phyloP scores from a whole-genome alignment of 306 rosid genomes.

The Mimosa bimucronata region DNA sequence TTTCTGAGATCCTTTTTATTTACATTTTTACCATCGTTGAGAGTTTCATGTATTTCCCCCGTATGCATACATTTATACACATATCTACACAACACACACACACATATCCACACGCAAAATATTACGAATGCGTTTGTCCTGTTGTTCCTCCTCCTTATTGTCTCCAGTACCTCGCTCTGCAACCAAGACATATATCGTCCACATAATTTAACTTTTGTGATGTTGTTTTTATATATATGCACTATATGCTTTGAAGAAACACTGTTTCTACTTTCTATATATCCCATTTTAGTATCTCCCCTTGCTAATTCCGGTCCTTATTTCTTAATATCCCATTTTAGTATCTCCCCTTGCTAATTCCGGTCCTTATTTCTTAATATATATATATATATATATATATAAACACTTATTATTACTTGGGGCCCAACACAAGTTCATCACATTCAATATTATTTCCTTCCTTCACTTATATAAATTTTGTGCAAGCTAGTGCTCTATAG shows the following conservation, averaged over 20 bases:
- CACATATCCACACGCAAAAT: not conserved
- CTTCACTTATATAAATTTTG: not conserved
- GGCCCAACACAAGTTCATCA: not conserved
- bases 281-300: slow-evolving; percentile 30
- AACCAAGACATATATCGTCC: slow-evolving; percentile 13
- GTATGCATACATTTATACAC: no score
- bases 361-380: not conserved
- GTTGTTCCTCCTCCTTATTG: slow-evolving; percentile 22
- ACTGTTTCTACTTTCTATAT: slow-evolving; percentile 23
- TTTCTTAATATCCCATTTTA: slow-evolving; percentile 28
- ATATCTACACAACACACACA: no score
- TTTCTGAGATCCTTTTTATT: no score
- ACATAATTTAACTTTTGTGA: slow-evolving; percentile 48
- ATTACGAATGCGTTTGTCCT: slow-evolving; percentile 8
- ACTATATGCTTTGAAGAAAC: not conserved
- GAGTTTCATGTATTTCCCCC: no score
- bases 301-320: slow-evolving; percentile 2
- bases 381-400: no score
- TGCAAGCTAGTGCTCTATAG: not conserved
- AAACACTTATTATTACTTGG: not conserved
- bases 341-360: slow-evolving; percentile 10
- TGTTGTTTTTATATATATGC: not conserved
- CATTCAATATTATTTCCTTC: not conserved
- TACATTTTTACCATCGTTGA: no score
- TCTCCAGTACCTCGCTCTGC: slow-evolving; percentile 34